Evolutionary conservation across 345 rosid genomes (phyloP), one percentile per base, ranked within the genome.

Genomic region (Ailanthus altissimus): DNA sequence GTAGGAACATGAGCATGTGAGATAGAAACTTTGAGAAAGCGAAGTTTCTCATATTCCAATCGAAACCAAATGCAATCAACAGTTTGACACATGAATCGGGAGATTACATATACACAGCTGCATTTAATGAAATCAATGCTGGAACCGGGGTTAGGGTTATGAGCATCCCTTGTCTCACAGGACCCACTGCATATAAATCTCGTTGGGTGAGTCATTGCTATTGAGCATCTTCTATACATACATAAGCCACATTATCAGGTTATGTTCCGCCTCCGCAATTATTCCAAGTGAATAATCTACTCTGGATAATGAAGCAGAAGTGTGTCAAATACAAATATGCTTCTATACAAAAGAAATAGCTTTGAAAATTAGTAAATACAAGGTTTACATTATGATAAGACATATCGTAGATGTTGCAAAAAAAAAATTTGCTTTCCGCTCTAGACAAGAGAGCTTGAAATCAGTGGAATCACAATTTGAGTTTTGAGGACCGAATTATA

Each of bases 171-270:
- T 43, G 51, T 70, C 46, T 70, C 45, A 21, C 10, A 53, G 62
- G 62, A 70, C 74, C 74, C 74, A 71, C 36, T n/a, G n/a, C 63
- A 40, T 38, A 56, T 71, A 71, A 51, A n/a, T 67, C 40, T 67
- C 25, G 57, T 23, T 13, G 56, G 56, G 51, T 13, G 40, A 25
- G 20, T 28, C 66, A 61, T 28, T 28, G 38, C 65, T 26, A 28
- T 16, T n/a, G 6, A 28, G 42, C 59, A 10, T 70, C 28, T 32
- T 51, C 73, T 10, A 11, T 8, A 2, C 1, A 14, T 1, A 2
- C 3, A 5, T 10, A 45, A 6, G 36, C 57, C 18, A 2, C 42
- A 46, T 47, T 25, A 67, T 25, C 56, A 25, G n/a, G 6, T 46
- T 25, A 20, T 20, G 7, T 38, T 2, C 5, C n/a, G n/a, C n/a